Evolutionary conservation across 2,329 filamentous ascomycete species (phyloP), one percentile per base, ranked within the genome.

Genomic region (Aspergillus uvarum): DNA sequence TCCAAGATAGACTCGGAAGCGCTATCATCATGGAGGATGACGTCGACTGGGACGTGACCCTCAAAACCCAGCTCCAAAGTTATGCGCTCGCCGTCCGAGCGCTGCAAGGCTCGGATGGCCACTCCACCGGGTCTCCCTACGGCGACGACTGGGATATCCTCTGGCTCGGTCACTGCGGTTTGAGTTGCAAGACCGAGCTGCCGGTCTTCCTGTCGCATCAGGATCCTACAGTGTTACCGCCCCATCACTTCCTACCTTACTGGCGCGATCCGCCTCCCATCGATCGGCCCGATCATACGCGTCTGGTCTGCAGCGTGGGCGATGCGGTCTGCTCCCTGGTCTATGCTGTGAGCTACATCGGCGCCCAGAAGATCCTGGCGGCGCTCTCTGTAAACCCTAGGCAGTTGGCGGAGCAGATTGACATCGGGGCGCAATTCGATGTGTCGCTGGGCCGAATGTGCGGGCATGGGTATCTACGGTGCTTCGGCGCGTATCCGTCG

Each of bases 101-200:
- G 8, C 48, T 66, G 3, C 62, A 63, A 24, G 42, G 24, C 2
- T 21, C 14, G 5, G 8, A 26, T 32, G 47, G 47, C 11, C 44
- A n/a, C 1, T 3, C 47, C 6, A 44, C 51, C 6, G 11, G 10
- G 24, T 65, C 62, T 0, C 64, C 62, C 1, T 65, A 65, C 14
- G 63, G 63, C 4, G 24, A 64, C 44, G 48, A 59, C 29, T 70
- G 67, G 65, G 68, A 68, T n/a, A 62, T 68, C 31, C 58, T 67
- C 50, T 70, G 68, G 65, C 55, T 68, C 2, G 68, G 68, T 2
- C 67, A 70, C 51, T 71, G 68, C 19, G 68, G 67, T 2, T 6
- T 69, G 1, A 56, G 65, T 44, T 70, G 62, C 51, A 56, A 52
- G 22, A 53, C 64, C 2, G 35, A 64, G 5, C 26, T 49, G 3